Evolutionary conservation across 1,139 yeast species (phyloP), one percentile per base, ranked within the genome.

Genomic region (Kurtzmaniella natalensis): DNA sequence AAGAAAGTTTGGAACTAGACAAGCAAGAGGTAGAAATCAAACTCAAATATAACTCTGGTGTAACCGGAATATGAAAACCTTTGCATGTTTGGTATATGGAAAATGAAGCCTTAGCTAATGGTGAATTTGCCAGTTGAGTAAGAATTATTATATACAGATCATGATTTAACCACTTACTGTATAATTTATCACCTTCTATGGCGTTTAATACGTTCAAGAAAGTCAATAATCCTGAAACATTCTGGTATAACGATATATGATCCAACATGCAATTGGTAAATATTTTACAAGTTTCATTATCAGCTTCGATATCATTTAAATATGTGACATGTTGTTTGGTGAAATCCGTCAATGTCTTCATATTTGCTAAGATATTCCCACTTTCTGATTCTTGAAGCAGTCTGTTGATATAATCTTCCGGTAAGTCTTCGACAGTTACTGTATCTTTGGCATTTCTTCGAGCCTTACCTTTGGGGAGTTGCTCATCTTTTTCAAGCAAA

Each of bases 211-310:
- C n/a, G n/a, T n/a, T 21, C n/a, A n/a, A n/a, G n/a, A n/a, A n/a
- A n/a, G n/a, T n/a, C n/a, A 21, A 21, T 11, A 21, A 21, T 0
- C 64, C 71, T 0, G 64, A 49, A 32, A 62, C 60, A 40, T 65
- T 66, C 37, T 65, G 72, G 38, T 58, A 51, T 11, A 57, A 36
- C 27, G 51, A 53, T 16, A 64, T 44, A 43, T 67, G 73, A 39
- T 63, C 58, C 18, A 69, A 44, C 5, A 66, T 32, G 40, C 73
- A 64, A 42, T 66, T 64, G 17, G 65, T 42, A 37, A 67, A 64
- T 4, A 65, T 33, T 3, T 47, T 52, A 10, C 50, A 40, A 5
- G 69, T 59, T n/a, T 41, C 39, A 3, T 19, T 17, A 9, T 50
- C 40, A 30, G 50, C 50, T 1, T 45, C 30, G 8, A 48, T 40